These are phyloP conservation scores for Carex myosuroides DNA, from an alignment of 176 grass and related monocot genomes.

Conservation along the genomic window DNA sequence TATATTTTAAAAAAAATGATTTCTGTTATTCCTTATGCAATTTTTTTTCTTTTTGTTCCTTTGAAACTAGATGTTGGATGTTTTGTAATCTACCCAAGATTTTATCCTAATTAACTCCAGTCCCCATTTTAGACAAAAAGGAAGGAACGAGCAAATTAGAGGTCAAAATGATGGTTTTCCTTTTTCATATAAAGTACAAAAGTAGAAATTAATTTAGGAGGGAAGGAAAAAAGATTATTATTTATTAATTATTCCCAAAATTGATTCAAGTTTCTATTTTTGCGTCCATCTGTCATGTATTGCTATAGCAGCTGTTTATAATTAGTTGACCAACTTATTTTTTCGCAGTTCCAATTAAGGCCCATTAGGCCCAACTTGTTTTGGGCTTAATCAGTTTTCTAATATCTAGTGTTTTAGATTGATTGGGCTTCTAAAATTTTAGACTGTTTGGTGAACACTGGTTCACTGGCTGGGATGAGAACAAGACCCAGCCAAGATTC, in stretches of 20 bases:
- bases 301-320: not conserved
- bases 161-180: not conserved
- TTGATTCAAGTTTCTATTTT: not conserved
- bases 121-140: not conserved
- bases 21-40: not conserved
- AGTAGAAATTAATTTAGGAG: constrained; percentile 7
- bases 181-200: not conserved
- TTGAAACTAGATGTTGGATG: not conserved
- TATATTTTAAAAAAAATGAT: no score
- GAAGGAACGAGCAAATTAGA: not conserved
- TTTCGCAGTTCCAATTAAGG: no score
- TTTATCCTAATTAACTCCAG: not conserved
- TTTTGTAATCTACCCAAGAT: not conserved
- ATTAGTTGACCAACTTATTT: not conserved
- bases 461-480: no score
- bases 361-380: not conserved
- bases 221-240: not conserved
- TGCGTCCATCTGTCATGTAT: not conserved
- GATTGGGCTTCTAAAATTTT: no score
- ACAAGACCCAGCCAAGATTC: no score
- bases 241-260: not conserved
- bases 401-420: not conserved
- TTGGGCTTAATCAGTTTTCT: not conserved
- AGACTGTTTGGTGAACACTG: no score
- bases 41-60: not conserved